Conservation (phyloP, 768 basidiomycete species). For the Clavaria fumosa region DNA sequence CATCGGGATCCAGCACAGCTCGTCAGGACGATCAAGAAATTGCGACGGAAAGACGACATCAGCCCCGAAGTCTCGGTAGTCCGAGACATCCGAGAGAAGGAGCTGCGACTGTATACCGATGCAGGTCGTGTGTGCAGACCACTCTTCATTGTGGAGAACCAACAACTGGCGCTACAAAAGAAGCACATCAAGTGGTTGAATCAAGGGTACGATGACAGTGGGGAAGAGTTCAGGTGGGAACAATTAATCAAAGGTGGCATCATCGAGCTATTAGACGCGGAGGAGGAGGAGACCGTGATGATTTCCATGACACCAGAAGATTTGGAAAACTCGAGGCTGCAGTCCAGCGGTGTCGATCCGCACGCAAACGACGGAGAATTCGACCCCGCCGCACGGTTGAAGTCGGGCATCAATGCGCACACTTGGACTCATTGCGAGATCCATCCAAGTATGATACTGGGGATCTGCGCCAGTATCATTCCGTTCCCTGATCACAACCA, state of each 20-base stretch:
- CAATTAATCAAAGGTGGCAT: conserved; percentile 75
- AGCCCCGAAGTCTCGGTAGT: conserved; percentile 94
- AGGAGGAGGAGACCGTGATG: conserved; percentile 99
- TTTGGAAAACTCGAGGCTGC: conserved; percentile 66
- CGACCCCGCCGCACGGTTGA: conserved; percentile 80
- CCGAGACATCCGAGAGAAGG: conserved; percentile 91
- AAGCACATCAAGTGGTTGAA: conserved; percentile 66
- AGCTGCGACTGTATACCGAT: conserved; percentile 89
- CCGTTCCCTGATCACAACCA: conserved; percentile 99
- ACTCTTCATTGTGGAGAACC: conserved; percentile 90
- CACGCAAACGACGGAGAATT: conserved; percentile 51
- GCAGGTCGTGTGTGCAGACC: conserved; percentile 95
- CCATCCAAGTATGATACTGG: conserved; percentile 97
- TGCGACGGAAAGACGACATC: conserved; percentile 89
- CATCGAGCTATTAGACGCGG: conserved; percentile 90
- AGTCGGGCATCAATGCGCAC: conserved; percentile 70
- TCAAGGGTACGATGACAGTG: conserved; percentile 41
- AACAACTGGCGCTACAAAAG: conserved; percentile 71
- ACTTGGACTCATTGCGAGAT: conserved; percentile 99
- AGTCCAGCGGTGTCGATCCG: conserved; percentile 42
- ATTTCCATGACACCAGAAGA: conserved; percentile 98
- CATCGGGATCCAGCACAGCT: conserved; percentile 90
- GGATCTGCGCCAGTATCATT: conserved; percentile 97
- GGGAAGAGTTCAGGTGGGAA: conserved; percentile 69
- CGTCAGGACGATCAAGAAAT: conserved; percentile 83